Percentiles rank a stretch among this genome's conserved stretches.
Evolutionary conservation across 2,329 filamentous ascomycete genomes (phyloP).

Genomic region (Ascomycota sp.): DNA sequence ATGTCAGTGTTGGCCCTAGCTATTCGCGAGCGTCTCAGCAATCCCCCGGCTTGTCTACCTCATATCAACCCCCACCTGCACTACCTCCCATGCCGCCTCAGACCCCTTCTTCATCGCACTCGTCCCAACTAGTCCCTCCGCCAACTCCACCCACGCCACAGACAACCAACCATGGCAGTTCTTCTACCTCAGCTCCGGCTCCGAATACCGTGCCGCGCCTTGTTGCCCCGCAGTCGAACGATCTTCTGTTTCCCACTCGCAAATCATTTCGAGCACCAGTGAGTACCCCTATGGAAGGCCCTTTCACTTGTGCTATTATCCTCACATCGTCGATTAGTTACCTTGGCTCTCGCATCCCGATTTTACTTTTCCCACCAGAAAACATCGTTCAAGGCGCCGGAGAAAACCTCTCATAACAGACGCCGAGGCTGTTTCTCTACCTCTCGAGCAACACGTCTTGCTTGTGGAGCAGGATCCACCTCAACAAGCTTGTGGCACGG

Average conservation of each 20-base stretch:
- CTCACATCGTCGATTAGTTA: slow-evolving; percentile 17
- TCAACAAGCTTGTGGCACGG: too few relatives aligned
- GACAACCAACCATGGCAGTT: slow-evolving; percentile 8
- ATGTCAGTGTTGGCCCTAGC: slow-evolving; percentile 21
- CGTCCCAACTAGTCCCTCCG: slow-evolving; percentile 20
- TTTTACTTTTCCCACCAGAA: slow-evolving; percentile 24
- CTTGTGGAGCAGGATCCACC: slow-evolving; percentile 7
- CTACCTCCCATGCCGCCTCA: slow-evolving; percentile 22
- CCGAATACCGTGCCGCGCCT: background rate
- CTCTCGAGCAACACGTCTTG: slow-evolving; percentile 17
- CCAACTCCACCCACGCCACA: slow-evolving; percentile 27
- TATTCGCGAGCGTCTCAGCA: slow-evolving; percentile 28
- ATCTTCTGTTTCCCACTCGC: slow-evolving; percentile 3
- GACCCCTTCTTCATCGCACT: slow-evolving; percentile 33
- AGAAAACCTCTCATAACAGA: slow-evolving; percentile 20
- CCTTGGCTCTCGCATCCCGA: slow-evolving; percentile 37
- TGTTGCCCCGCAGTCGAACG: slow-evolving; percentile 1
- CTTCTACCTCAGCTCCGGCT: slow-evolving; percentile 2
- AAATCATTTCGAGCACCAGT: slow-evolving; percentile 28
- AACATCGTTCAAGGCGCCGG: slow-evolving; percentile 17
- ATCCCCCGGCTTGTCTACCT: slow-evolving; percentile 32
- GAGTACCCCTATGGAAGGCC: too few relatives aligned
- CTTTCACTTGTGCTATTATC: slow-evolving; percentile 1
- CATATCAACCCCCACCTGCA: slow-evolving; percentile 32
- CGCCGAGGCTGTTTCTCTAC: slow-evolving; percentile 20